phyloP scores from a whole-genome alignment of 176 grass and related monocot species.

The Oryza rufipogon region DNA sequence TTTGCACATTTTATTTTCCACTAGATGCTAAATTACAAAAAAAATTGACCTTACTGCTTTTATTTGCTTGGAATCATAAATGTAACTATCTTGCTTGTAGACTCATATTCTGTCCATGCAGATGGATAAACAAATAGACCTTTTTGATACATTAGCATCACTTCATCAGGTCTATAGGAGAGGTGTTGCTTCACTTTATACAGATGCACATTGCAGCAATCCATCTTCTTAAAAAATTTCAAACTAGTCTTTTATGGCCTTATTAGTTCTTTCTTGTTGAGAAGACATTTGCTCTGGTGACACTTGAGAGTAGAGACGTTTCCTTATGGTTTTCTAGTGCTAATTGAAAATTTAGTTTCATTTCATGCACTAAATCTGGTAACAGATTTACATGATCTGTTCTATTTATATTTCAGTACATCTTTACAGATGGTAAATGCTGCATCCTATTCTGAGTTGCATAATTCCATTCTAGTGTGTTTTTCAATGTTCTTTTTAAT shows the following conservation, averaged over 20 bases:
- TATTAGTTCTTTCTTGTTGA: slow-evolving; percentile 14
- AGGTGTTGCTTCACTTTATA: slow-evolving; percentile 3
- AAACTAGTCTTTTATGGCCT: background rate
- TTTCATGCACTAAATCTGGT: background rate
- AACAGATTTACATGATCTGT: slow-evolving; percentile 27
- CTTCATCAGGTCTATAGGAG: background rate
- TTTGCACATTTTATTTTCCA: slow-evolving; percentile 20
- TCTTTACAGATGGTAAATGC: background rate
- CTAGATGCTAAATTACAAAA: slow-evolving; percentile 21
- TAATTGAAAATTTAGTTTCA: background rate
- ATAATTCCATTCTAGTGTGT: slow-evolving; percentile 26
- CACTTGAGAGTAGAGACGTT: background rate
- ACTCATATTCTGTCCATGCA: slow-evolving; percentile 22
- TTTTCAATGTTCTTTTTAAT: slow-evolving; percentile 17
- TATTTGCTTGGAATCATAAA: slow-evolving; percentile 4
- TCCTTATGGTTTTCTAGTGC: background rate
- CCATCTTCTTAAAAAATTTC: background rate
- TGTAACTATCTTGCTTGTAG: slow-evolving; percentile 22
- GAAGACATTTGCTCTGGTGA: background rate
- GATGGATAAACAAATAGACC: slow-evolving; percentile 9
- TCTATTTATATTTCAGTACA: slow-evolving; percentile 19
- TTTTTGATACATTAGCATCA: slow-evolving; percentile 21
- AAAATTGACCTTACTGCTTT: background rate
- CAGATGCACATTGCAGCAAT: slow-evolving; percentile 1
- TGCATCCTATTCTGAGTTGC: slow-evolving; percentile 2